Percentiles rank a stretch among this genome's conserved stretches.
Conservation (phyloP, 148 eudicot genomes). For the Cornus florida region DNA sequence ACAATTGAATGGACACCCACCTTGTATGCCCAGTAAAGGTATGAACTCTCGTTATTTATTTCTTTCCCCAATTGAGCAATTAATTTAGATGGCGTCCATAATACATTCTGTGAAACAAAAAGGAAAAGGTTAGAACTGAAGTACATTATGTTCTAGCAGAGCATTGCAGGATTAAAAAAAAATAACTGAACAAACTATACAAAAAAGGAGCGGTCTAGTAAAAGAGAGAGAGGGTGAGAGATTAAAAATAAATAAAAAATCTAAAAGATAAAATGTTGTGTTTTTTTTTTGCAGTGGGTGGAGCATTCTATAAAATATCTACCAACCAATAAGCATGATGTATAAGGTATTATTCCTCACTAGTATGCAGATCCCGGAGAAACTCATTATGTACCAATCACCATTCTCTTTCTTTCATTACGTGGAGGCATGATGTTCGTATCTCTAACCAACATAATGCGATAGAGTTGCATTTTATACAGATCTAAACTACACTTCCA, state of each 20-base stretch:
- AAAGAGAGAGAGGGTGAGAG: not conserved
- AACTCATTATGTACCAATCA: no score
- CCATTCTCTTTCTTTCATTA: not conserved
- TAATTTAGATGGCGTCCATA: conserved; percentile 91
- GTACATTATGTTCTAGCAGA: not conserved
- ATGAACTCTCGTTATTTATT: conserved; percentile 84
- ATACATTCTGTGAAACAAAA: conserved; percentile 48
- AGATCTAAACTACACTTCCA: not conserved
- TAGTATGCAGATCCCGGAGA: no score
- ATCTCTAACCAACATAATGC: not conserved
- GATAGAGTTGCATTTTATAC: not conserved
- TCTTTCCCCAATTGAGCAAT: conserved; percentile 96
- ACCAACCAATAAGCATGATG: no score
- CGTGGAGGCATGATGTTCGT: not conserved
- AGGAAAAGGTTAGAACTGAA: not conserved
- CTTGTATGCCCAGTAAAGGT: conserved; percentile 94
- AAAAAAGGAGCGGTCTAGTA: not conserved
- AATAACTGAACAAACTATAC: not conserved
- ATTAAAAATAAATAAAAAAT: not conserved
- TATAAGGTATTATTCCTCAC: no score
- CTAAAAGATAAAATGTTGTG: not conserved
- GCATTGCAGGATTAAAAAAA: not conserved
- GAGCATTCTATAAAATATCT: no score
- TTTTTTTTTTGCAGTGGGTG: no score
- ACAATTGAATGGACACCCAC: conserved; percentile 33